A percentile compares a stretch with the other conserved stretches of the same genome.
Conservation (phyloP, 768 basidiomycete species). For the Lactarius deliciosus region DNA sequence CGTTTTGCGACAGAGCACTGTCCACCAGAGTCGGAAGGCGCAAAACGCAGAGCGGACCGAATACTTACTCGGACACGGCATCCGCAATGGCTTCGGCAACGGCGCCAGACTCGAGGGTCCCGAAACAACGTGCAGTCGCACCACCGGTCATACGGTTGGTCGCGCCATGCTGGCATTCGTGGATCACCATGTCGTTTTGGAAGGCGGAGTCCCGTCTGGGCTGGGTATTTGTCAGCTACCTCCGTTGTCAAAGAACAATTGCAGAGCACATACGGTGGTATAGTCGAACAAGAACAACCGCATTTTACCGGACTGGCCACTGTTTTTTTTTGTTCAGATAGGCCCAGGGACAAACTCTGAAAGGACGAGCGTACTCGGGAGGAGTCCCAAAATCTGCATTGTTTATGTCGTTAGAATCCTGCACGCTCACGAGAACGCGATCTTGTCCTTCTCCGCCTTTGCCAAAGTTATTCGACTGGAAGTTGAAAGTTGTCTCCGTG, state of each 20-base stretch:
- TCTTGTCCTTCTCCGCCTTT: constrained; percentile 40
- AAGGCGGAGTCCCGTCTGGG: constrained; percentile 63
- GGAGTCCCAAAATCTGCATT: constrained; percentile 48
- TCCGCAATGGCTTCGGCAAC: constrained; percentile 40
- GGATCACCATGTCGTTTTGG: constrained; percentile 56
- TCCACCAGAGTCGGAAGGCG: constrained; percentile 5
- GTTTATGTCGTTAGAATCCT: constrained; percentile 45
- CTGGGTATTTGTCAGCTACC: constrained; percentile 34
- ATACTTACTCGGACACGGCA: constrained; percentile 32
- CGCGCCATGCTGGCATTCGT: constrained; percentile 45
- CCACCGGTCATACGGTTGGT: constrained; percentile 40
- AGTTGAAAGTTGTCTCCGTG: constrained; percentile 58
- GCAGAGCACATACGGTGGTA: constrained; percentile 26
- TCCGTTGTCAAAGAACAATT: background rate
- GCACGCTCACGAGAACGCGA: constrained; percentile 51
- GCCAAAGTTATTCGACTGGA: constrained; percentile 53
- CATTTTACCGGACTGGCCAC: constrained; percentile 44
- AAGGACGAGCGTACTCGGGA: constrained; percentile 39
- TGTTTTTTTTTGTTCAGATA: constrained; percentile 6
- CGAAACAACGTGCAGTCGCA: constrained; percentile 57
- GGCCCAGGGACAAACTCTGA: background rate
- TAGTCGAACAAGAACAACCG: constrained; percentile 41
- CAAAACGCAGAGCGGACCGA: background rate
- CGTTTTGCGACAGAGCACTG: constrained; percentile 41
- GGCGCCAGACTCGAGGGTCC: constrained; percentile 58